These are phyloP conservation scores for Begonia masoniana DNA, from an alignment of 306 rosid genomes.

Conservation along the genomic window DNA sequence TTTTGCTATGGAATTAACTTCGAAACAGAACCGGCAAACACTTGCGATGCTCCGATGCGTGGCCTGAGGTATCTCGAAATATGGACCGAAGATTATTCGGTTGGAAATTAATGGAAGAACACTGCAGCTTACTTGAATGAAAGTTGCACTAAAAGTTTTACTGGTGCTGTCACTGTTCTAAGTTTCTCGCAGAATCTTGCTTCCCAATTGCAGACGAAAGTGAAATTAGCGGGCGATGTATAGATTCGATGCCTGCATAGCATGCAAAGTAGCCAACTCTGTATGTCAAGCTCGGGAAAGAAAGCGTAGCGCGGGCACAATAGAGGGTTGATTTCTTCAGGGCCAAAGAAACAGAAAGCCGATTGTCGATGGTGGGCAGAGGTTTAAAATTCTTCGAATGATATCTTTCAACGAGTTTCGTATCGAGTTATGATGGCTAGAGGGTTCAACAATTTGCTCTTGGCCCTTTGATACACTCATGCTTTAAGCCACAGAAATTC, in stretches of 20 bases:
- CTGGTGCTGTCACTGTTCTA: conserved; percentile 63
- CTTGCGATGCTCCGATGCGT: conserved; percentile 62
- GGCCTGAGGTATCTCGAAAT: conserved; percentile 88
- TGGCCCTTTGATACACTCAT: conserved; percentile 77
- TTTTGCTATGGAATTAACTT: conserved; percentile 98
- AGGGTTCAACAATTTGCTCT: conserved; percentile 79
- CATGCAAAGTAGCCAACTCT: conserved; percentile 61
- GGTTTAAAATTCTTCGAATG: conserved; percentile 76
- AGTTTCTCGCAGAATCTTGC: conserved; percentile 54
- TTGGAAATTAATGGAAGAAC: conserved; percentile 69
- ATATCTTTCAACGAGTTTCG: conserved; percentile 79
- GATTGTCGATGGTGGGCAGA: conserved; percentile 97
- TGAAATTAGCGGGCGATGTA: conserved; percentile 59
- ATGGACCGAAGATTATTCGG: conserved; percentile 80
- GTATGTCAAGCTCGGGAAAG: conserved; percentile 18
- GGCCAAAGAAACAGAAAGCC: conserved; percentile 23
- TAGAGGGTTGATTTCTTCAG: too few relatives aligned
- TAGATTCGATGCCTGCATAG: conserved; percentile 69
- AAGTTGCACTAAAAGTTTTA: conserved; percentile 62
- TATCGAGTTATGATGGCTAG: conserved; percentile 90
- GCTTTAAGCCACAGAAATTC: conserved; percentile 97
- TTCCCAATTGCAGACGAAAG: conserved; percentile 63
- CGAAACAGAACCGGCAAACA: conserved; percentile 62
- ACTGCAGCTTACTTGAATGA: conserved; percentile 68
- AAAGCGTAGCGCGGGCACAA: conserved; percentile 19